phyloP scores from a whole-genome alignment of 148 eudicot genomes.

The Silene conica region DNA sequence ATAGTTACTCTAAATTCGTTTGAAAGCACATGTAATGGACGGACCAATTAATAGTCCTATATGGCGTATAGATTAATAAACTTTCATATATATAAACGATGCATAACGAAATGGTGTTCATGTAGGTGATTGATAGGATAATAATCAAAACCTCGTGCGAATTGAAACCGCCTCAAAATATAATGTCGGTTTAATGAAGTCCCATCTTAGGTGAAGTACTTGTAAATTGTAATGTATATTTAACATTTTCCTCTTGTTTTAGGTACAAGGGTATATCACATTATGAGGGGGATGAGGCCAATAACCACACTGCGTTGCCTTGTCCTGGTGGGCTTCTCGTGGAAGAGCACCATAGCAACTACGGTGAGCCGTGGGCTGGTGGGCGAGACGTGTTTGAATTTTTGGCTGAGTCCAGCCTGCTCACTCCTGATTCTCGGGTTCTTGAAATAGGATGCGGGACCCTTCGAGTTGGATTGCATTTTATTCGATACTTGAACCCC shows the following conservation, averaged over 20 bases:
- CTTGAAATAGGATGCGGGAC: slow-evolving; percentile 98
- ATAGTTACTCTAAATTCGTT: neutral
- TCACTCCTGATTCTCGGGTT: slow-evolving; percentile 58
- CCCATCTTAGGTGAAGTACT: neutral
- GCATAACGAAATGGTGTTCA: neutral
- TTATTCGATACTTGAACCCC: slow-evolving; percentile 73
- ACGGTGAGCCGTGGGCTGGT: slow-evolving; percentile 99
- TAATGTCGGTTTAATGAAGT: neutral
- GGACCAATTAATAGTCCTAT: neutral
- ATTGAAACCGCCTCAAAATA: neutral
- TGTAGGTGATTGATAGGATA: neutral
- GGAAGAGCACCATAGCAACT: slow-evolving; percentile 94
- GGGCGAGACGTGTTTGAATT: slow-evolving; percentile 93
- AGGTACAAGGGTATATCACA: slow-evolving; percentile 96
- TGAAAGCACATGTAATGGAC: neutral
- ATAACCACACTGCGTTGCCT: slow-evolving; percentile 80
- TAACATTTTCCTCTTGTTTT: slow-evolving; percentile 13
- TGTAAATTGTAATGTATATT: neutral
- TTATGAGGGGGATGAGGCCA: slow-evolving; percentile 67
- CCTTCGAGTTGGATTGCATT: slow-evolving; percentile 91
- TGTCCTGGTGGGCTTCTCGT: slow-evolving; percentile 96
- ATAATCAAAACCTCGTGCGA: neutral
- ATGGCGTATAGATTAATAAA: neutral
- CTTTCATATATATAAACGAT: neutral
- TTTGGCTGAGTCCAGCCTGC: slow-evolving; percentile 63